Base-by-base conservation (phyloP, 441 rosid species). In the Aquilaria agallochum region DNA sequence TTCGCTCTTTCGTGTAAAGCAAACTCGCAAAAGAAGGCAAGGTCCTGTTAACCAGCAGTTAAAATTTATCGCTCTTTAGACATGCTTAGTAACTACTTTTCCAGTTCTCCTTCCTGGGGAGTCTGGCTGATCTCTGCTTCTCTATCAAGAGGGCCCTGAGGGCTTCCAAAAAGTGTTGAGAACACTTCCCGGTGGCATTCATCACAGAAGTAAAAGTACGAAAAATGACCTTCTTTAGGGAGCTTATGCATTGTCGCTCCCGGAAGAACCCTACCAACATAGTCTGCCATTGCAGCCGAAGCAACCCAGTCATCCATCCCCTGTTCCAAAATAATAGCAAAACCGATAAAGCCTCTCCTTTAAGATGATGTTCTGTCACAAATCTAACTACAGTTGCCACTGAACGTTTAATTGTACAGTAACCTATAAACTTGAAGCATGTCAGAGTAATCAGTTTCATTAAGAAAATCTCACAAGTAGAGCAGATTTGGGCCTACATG, bases 191-290 rank as follows among this genome's bases (percentile, higher is more conserved):
- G 67, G 44, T 94, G 99, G 73, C 99, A 94, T 55, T 82, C 88
- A 20, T 89, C 88, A 12, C 97, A 91, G 76, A 87, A 80, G 68
- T 55, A 86, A 76, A 83, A 87, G 59, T 64, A 89, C 1, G 99
- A 91, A 64, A 86, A 86, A 55, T 94, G 99, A 55, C 99, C 97
- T 79, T 91, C 96, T 10, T 78, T 71, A 56, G 89, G 86, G 54
- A 87, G 84, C 73, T 70, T 83, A 67, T 89, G 94, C 64, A 87
- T 59, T 48, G 74, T 74, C 30, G 88, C 95, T 45, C 74, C 76
- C 2, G 92, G 92, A 11, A 94, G 77, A 74, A 89, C 82, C 44
- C 97, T 80, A 72, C 78, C 76, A 48, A 91, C 75, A 70, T 82
- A 88, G 53, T 91, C 88, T 2, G 78, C 71, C 84, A 83, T 78